Evolutionary conservation across 2,329 filamentous ascomycete species (phyloP).

Genomic region (Aspergillus fructus): DNA sequence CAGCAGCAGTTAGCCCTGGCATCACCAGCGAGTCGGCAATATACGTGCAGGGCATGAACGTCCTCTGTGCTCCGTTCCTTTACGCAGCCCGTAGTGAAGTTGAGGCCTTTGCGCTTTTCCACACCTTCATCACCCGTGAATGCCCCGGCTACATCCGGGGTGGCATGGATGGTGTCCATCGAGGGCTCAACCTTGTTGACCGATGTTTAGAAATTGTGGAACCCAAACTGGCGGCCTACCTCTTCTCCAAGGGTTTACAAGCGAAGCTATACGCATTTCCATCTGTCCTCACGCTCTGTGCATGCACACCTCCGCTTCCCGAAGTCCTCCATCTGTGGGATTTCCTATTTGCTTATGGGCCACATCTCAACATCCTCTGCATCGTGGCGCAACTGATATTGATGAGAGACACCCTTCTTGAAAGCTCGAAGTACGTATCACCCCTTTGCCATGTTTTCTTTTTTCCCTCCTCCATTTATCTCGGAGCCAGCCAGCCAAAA

Average conservation of each 20-base stretch:
- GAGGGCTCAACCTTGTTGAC: slow-evolving; percentile 85
- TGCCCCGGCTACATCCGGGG: slow-evolving; percentile 92
- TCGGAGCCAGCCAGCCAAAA: not conserved
- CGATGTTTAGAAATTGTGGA: slow-evolving; percentile 90
- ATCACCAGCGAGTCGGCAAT: slow-evolving; percentile 68
- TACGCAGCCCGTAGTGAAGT: slow-evolving; percentile 93
- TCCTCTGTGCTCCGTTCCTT: slow-evolving; percentile 90
- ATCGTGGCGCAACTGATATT: slow-evolving; percentile 93
- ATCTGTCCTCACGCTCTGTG: slow-evolving; percentile 89
- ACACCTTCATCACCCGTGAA: slow-evolving; percentile 81
- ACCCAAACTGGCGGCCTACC: slow-evolving; percentile 77
- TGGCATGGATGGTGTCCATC: slow-evolving; percentile 96
- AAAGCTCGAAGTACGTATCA: slow-evolving; percentile 69
- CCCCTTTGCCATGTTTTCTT: slow-evolving; percentile 1
- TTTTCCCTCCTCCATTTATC: not conserved
- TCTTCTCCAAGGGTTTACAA: slow-evolving; percentile 81
- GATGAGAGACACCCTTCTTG: slow-evolving; percentile 79
- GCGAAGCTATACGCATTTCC: slow-evolving; percentile 97
- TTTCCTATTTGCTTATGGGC: slow-evolving; percentile 92
- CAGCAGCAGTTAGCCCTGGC: slow-evolving; percentile 5
- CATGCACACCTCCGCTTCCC: slow-evolving; percentile 90
- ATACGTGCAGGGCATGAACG: slow-evolving; percentile 99
- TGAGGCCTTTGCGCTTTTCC: slow-evolving; percentile 89
- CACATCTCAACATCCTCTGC: slow-evolving; percentile 91
- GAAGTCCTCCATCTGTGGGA: slow-evolving; percentile 95